A percentile compares a stretch with the other conserved stretches of the same genome.
These are phyloP conservation scores for Vitis labrusca DNA, from an alignment of 164 flowering plant species.

Conservation along the genomic window DNA sequence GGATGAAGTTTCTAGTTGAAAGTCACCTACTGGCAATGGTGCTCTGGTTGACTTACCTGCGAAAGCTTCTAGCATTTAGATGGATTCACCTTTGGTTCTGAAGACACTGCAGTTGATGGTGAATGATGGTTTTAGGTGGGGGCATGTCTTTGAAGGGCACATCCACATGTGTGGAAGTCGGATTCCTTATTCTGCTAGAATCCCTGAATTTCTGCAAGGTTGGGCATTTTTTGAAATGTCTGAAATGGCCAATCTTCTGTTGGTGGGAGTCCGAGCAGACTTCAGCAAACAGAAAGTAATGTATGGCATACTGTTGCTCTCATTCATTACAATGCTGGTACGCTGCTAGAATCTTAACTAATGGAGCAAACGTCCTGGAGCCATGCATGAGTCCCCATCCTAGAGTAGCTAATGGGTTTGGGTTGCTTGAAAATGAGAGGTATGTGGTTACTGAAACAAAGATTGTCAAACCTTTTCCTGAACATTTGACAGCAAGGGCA, in stretches of 20 bases:
- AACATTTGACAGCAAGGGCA: too few species aligned
- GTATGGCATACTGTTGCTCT: too few species aligned
- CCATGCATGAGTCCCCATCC: too few species aligned
- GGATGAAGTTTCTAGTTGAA: conserved; percentile 5
- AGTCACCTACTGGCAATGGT: conserved; percentile 6
- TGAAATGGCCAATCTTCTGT: conserved; percentile 72
- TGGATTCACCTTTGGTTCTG: conserved; percentile 8
- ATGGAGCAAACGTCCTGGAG: too few species aligned
- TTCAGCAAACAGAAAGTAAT: too few species aligned
- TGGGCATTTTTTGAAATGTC: conserved; percentile 84
- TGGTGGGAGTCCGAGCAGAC: too few species aligned
- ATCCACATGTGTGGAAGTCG: conserved; percentile 71
- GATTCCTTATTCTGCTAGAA: conserved; percentile 88
- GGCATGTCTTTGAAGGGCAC: conserved; percentile 76
- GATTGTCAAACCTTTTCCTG: too few species aligned
- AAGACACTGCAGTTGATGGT: not conserved
- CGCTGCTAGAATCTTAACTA: too few species aligned
- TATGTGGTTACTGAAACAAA: too few species aligned
- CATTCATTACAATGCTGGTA: too few species aligned
- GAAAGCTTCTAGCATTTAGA: conserved; percentile 12
- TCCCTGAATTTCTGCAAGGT: conserved; percentile 90
- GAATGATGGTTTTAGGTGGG: conserved; percentile 79
- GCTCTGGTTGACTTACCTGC: conserved; percentile 6
- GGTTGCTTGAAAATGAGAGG: too few species aligned
- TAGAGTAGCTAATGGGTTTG: too few species aligned